A percentile compares a stretch with the other conserved stretches of the same genome.
Evolutionary conservation across 805 yeast species (phyloP).

Genomic region (Metschnikowia cubensis): DNA sequence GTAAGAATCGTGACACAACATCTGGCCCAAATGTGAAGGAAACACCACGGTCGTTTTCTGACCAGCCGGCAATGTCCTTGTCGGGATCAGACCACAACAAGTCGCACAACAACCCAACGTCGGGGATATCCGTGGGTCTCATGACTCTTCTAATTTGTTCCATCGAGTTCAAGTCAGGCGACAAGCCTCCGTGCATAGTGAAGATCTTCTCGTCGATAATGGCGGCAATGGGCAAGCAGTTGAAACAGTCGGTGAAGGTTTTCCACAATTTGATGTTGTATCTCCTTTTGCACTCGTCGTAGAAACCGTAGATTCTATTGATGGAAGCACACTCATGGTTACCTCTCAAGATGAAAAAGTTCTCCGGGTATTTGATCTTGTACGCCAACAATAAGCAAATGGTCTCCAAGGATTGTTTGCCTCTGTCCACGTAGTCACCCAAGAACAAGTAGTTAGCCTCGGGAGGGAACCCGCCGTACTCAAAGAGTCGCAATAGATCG

Average conservation of each 20-base stretch:
- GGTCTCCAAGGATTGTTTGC: conserved; percentile 94
- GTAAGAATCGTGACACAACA: conserved; percentile 92
- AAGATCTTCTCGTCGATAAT: conserved; percentile 96
- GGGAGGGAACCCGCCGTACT: conserved; percentile 99
- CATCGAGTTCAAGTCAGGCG: conserved; percentile 96
- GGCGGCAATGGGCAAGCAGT: conserved; percentile 97
- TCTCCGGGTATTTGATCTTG: conserved; percentile 97
- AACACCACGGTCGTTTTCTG: conserved; percentile 98
- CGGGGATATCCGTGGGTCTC: conserved; percentile 99
- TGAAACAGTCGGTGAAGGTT: conserved; percentile 96
- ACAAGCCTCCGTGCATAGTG: conserved; percentile 98
- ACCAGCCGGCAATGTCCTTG: conserved; percentile 97
- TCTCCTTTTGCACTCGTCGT: conserved; percentile 98
- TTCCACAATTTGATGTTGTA: conserved; percentile 98
- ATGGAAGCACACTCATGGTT: conserved; percentile 98
- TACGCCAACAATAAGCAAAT: conserved; percentile 91
- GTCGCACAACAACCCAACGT: conserved; percentile 94
- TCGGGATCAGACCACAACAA: conserved; percentile 98
- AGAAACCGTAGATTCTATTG: conserved; percentile 95
- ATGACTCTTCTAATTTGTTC: conserved; percentile 97
- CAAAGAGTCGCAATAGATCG: conserved; percentile 90
- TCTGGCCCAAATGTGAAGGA: conserved; percentile 99
- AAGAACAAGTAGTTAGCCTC: conserved; percentile 93
- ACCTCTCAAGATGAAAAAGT: conserved; percentile 94
- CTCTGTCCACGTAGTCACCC: conserved; percentile 98